Base-by-base conservation (phyloP, 106 monocot genomes). In the Acorus gramineus region DNA sequence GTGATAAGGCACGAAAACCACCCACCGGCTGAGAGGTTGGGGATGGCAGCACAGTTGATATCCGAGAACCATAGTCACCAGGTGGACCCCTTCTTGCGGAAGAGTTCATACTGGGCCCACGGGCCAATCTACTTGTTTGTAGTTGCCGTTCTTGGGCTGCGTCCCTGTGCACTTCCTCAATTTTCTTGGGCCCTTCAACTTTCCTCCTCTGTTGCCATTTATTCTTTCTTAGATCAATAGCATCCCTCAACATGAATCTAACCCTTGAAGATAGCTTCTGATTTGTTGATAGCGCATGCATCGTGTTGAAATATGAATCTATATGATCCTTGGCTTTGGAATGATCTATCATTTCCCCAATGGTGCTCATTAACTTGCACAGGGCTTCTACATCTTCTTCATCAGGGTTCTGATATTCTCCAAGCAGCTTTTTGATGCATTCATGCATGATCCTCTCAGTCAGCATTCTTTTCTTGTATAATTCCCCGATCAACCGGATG, bases 381-480 rank as follows among this genome's bases (percentile, higher is more conserved):
- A 95, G 64, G 3, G 90, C 78, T 73, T 95, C 95, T 59, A 90
- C 78, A 64, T 85, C 80, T 63, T 91, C 95, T 63, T 90, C 95
- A 70, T 90, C 86, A 10, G 82, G 90, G 56, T 82, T 81, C 60
- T 90, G 78, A 62, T 66, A 65, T 28, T 74, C 66, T 11, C 86
- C 82, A 44, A 90, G 49, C 67, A 96, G 70, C 53, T 90, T 90
- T 50, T 82, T 76, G 43, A 96, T 96, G 78, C 95, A 96, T 58
- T 85, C 95, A 75, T 96, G 90, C 90, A 90, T 96, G 49, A 90
- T 96, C 60, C 87, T 71, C 68, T 85, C 95, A 9, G 90, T 95
- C 28, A 95, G 45, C 95, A 95, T 95, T 64, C 47, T 95, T 58
- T 90, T 90, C 64, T 90, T 96, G 69, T 85, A 91, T 52, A 90